These are phyloP conservation scores for Suillus paluster DNA, from an alignment of 768 basidiomycete species.

Conservation along the genomic window DNA sequence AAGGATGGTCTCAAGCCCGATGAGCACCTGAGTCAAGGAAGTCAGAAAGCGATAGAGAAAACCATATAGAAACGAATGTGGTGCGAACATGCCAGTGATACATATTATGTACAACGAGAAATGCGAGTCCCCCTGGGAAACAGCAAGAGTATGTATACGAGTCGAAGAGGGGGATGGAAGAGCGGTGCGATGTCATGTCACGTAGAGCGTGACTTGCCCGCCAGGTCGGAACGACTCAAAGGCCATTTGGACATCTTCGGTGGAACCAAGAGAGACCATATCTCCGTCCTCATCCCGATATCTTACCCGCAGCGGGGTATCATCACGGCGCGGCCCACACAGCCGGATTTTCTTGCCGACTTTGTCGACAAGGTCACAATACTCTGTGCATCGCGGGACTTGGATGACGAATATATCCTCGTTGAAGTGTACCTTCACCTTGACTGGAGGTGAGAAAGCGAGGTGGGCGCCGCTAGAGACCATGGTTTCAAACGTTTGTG, in stretches of 20 bases:
- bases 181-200: conserved; percentile 53
- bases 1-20: conserved; percentile 11
- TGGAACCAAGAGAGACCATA: conserved; percentile 83
- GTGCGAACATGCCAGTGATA: conserved; percentile 21
- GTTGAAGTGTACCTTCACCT: conserved; percentile 93
- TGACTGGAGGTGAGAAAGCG: conserved; percentile 56
- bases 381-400: conserved; percentile 80
- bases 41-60: conserved; percentile 23
- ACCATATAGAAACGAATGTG: conserved; percentile 28
- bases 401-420: conserved; percentile 96
- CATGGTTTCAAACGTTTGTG: conserved; percentile 55
- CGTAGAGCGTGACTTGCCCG: conserved; percentile 82
- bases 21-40: conserved; percentile 16
- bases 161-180: conserved; percentile 8
- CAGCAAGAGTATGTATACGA: conserved; percentile 18
- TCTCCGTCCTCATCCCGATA: conserved; percentile 95
- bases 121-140: conserved; percentile 16
- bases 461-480: conserved; percentile 29
- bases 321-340: conserved; percentile 81
- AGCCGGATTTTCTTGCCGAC: conserved; percentile 93
- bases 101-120: conserved; percentile 16
- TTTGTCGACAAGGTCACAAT: conserved; percentile 82
- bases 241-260: conserved; percentile 94
- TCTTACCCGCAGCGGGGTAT: conserved; percentile 82
- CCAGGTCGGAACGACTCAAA: conserved; percentile 83